Evolutionary conservation across 2,329 filamentous ascomycete species (phyloP), one percentile per base, ranked within the genome.

Genomic region (Sporothrix variecibatus): DNA sequence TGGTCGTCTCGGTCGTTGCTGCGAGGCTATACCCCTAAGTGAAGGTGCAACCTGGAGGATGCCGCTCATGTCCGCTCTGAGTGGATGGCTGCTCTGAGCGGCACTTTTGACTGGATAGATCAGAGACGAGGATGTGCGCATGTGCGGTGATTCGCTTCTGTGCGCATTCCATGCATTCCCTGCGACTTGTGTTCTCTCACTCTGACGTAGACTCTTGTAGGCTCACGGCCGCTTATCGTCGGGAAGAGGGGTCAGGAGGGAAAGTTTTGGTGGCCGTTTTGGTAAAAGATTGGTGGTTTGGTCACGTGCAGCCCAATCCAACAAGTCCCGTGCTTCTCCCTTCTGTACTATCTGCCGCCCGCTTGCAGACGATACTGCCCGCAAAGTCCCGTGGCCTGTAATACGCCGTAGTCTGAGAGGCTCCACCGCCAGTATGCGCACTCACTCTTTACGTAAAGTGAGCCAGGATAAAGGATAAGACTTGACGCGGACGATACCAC

Each of bases 21-120:
- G 65, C 58, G 70, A 60, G 69, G 67, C 74, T 75, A 75, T 31
- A 74, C 69, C 69, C 69, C 69, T 71, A 71, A 71, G 75, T 76
- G 73, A 75, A 75, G 73, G 58, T 75, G 72, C 71, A 53, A 46
- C 60, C 40, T 26, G 51, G 56, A 40, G 69, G 53, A 53, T 38
- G 51, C 51, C 51, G 23, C 9, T 23, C 26, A 26, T 9, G 23
- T 26, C 23, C 23, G 12, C 9, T 56, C 51, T 56, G 51, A 26
- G 23, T 56, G 51, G 51, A 53, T 23, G 51, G 51, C 15, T 8
- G 26, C 9, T 20, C 56, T 34, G 7, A 12, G 56, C 56, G 17
- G 9, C 9, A 4, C 23, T 2, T 58, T 4, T 31, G 11, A 28
- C 23, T 58, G 53, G 56, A 31, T 17, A 28, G 12, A 68, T 8